These are phyloP conservation scores for Epichloe glyceriae DNA, from an alignment of 2,329 filamentous ascomycete genomes.

Conservation along the genomic window DNA sequence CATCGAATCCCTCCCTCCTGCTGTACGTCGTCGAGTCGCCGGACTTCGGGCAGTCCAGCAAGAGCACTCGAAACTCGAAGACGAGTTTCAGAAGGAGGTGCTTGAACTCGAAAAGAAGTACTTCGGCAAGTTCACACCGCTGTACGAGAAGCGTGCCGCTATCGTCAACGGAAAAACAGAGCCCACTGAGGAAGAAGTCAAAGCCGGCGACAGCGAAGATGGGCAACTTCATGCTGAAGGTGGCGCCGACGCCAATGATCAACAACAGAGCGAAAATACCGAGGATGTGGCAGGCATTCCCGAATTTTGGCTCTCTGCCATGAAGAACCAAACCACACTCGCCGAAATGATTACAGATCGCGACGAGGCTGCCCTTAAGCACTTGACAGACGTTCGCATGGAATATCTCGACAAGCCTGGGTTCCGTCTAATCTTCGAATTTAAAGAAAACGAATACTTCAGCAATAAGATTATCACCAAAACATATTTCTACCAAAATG, in stretches of 20 bases:
- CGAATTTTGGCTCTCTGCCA: slow-evolving; percentile 98
- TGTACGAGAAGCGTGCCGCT: slow-evolving; percentile 87
- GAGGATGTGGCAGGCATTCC: slow-evolving; percentile 66
- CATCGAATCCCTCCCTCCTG: slow-evolving; percentile 83
- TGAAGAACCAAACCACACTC: slow-evolving; percentile 98
- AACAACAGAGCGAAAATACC: slow-evolving; percentile 44
- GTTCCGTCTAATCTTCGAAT: slow-evolving; percentile 97
- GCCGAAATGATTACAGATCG: slow-evolving; percentile 98
- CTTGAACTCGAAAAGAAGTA: slow-evolving; percentile 98
- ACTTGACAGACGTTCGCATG: slow-evolving; percentile 89
- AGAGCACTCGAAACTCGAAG: slow-evolving; percentile 95
- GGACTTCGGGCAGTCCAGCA: slow-evolving; percentile 97
- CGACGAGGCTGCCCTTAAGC: slow-evolving; percentile 86
- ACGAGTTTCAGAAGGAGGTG: slow-evolving; percentile 96
- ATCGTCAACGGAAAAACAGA: slow-evolving; percentile 83
- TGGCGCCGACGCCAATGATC: slow-evolving; percentile 39
- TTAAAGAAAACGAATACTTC: slow-evolving; percentile 91
- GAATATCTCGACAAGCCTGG: slow-evolving; percentile 97
- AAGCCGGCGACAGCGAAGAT: slow-evolving; percentile 70
- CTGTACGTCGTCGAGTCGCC: slow-evolving; percentile 84
- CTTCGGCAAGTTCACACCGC: slow-evolving; percentile 94
- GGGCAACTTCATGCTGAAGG: slow-evolving; percentile 58
- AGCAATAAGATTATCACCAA: slow-evolving; percentile 94
- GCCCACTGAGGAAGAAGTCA: slow-evolving; percentile 76
- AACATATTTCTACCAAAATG: slow-evolving; percentile 98